Conservation (phyloP, 2,329 filamentous ascomycete genomes). For the Fusarium sp. region DNA sequence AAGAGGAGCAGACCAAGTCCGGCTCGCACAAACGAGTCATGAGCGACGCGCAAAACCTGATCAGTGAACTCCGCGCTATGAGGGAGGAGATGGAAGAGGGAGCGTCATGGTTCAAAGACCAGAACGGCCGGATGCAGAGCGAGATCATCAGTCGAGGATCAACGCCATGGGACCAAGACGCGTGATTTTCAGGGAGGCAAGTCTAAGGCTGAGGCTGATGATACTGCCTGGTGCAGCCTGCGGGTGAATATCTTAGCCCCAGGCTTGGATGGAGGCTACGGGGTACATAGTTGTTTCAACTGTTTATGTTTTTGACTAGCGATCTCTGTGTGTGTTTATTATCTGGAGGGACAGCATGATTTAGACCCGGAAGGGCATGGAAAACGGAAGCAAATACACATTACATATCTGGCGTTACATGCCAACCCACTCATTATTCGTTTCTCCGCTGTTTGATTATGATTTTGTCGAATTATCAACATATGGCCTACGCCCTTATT, state of each 20-base stretch:
- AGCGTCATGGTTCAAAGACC: constrained; percentile 59
- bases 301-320: constrained; percentile 30
- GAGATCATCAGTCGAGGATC: constrained; percentile 50
- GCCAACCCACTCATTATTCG: constrained; percentile 1
- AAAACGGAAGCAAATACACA: constrained; percentile 32
- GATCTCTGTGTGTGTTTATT: constrained; percentile 23
- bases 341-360: constrained; percentile 16
- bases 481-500: not conserved
- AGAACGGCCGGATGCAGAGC: constrained; percentile 57
- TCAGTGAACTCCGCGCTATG: constrained; percentile 55
- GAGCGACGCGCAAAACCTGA: constrained; percentile 55
- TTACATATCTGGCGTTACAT: constrained; percentile 16
- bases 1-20: constrained; percentile 27
- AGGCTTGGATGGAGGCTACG: constrained; percentile 41
- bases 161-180: constrained; percentile 51
- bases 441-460: not conserved
- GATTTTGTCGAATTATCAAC: not conserved
- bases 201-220: constrained; percentile 3
- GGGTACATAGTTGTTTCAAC: constrained; percentile 24
- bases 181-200: constrained; percentile 31
- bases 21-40: constrained; percentile 55
- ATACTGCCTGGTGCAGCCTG: constrained; percentile 1
- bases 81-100: constrained; percentile 60
- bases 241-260: constrained; percentile 41
- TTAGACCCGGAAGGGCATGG: constrained; percentile 26